Percentiles rank a stretch among this genome's conserved stretches.
Conservation (phyloP, 2,329 filamentous ascomycete genomes). For the Shiraia sp. region DNA sequence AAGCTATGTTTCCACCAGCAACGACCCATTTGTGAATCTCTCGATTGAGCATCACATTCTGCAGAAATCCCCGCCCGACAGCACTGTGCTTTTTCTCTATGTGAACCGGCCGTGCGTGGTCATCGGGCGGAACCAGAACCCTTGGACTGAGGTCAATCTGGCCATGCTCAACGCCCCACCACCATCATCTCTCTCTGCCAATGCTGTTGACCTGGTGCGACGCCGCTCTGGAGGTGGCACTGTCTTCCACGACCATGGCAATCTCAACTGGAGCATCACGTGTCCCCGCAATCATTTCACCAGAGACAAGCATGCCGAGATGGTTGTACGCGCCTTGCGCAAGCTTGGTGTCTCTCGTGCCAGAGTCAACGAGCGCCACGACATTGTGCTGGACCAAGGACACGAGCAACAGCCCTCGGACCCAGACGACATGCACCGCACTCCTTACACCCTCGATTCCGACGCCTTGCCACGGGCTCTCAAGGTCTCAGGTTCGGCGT, state of each 20-base stretch:
- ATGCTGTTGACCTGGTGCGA: conserved; percentile 68
- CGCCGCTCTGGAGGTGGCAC: conserved; percentile 87
- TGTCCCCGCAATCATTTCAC: conserved; percentile 77
- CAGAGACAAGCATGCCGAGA: conserved; percentile 83
- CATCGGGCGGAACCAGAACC: conserved; percentile 96
- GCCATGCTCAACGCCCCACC: conserved; percentile 56
- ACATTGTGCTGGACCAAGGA: conserved; percentile 76
- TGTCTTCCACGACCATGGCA: conserved; percentile 91
- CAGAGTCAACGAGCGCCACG: conserved; percentile 85
- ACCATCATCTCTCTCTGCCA: conserved; percentile 11
- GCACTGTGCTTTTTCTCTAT: conserved; percentile 84
- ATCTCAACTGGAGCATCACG: conserved; percentile 94
- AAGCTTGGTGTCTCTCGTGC: conserved; percentile 62
- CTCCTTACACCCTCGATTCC: conserved; percentile 47
- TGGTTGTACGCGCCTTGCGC: conserved; percentile 84
- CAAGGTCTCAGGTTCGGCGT: conserved; percentile 93
- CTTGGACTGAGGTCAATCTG: conserved; percentile 89
- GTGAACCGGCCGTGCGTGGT: conserved; percentile 85
- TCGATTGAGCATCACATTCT: conserved; percentile 92
- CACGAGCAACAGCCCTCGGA: conserved; percentile 28
- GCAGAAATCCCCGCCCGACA: conserved; percentile 70
- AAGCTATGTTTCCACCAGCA: conserved; percentile 56
- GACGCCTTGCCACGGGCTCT: conserved; percentile 45
- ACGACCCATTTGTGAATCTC: conserved; percentile 85
- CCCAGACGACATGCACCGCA: conserved; percentile 48